phyloP scores from a whole-genome alignment of 2,329 filamentous ascomycete genomes.

The Chaetomium globosum region DNA sequence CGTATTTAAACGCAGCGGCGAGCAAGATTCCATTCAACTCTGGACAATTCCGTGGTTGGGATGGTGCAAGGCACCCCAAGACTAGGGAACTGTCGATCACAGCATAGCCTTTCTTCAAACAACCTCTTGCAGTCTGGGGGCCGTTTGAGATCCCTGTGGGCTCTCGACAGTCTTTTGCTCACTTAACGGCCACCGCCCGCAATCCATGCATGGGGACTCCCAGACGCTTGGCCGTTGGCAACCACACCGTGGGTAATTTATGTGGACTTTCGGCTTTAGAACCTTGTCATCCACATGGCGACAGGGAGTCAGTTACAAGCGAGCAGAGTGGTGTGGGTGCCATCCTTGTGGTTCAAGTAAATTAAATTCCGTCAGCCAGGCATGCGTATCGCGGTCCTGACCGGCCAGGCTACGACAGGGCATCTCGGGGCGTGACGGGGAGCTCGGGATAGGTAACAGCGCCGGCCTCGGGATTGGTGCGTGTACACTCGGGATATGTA shows the following conservation, averaged over 20 bases:
- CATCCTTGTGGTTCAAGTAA: not conserved
- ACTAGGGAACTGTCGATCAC: not conserved
- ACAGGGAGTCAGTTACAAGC: conserved; percentile 13
- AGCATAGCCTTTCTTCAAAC: not conserved
- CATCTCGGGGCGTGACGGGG: not conserved
- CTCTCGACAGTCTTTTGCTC: not conserved
- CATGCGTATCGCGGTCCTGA: not conserved
- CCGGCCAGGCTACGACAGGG: not conserved
- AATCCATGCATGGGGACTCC: not conserved
- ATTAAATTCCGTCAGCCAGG: not conserved
- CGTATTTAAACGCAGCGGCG: not conserved
- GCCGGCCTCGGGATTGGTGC: not conserved
- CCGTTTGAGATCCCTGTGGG: not conserved
- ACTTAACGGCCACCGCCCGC: not conserved
- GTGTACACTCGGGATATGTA: not conserved
- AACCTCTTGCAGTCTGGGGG: not conserved
- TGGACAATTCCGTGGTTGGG: not conserved
- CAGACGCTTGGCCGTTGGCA: not conserved
- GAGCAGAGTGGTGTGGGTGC: not conserved
- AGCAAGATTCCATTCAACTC: not conserved
- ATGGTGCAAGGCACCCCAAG: not conserved
- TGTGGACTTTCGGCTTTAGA: not conserved
- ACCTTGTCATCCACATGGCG: conserved; percentile 17
- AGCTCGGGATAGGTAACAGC: not conserved
- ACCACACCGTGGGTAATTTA: not conserved